Evolutionary conservation across 257 asterid genomes (phyloP).

Genomic region (Avicennia marina): DNA sequence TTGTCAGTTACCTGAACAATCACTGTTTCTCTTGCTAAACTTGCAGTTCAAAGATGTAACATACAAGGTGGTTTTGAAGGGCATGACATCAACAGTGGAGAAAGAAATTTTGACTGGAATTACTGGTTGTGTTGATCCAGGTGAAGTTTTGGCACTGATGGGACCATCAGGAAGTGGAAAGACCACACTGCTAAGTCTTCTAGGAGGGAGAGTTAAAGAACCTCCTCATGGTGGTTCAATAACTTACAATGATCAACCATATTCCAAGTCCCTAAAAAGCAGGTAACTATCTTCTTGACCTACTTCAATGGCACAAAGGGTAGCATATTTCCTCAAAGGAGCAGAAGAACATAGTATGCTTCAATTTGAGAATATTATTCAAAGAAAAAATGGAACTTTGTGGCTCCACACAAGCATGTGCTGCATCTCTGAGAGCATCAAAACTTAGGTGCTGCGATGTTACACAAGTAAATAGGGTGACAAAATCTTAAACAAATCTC

Average conservation of each 20-base stretch:
- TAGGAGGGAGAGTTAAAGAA: constrained; percentile 72
- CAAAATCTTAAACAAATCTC: too few species aligned
- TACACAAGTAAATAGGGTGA: too few species aligned
- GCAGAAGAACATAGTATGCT: too few species aligned
- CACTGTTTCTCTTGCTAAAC: constrained; percentile 26
- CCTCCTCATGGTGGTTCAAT: constrained; percentile 53
- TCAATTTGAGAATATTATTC: too few species aligned
- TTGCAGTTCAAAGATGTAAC: constrained; percentile 86
- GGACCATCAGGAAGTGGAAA: constrained; percentile 99
- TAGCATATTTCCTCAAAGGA: too few species aligned
- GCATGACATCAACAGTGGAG: constrained; percentile 65
- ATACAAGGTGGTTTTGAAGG: constrained; percentile 71
- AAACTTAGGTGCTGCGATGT: too few species aligned
- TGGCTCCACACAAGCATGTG: too few species aligned
- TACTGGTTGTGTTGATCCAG: constrained; percentile 77
- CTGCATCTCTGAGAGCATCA: too few species aligned
- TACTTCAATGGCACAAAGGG: not conserved
- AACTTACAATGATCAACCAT: constrained; percentile 76
- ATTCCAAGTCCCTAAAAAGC: constrained; percentile 77
- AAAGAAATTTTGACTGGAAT: constrained; percentile 76
- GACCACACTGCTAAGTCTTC: constrained; percentile 74
- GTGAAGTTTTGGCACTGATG: constrained; percentile 93
- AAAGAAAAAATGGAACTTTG: too few species aligned
- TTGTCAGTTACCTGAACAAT: too few species aligned
- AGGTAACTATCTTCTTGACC: constrained; percentile 37